Base-by-base conservation (phyloP, 129 eudicot genomes). In the Deinandra increscens region DNA sequence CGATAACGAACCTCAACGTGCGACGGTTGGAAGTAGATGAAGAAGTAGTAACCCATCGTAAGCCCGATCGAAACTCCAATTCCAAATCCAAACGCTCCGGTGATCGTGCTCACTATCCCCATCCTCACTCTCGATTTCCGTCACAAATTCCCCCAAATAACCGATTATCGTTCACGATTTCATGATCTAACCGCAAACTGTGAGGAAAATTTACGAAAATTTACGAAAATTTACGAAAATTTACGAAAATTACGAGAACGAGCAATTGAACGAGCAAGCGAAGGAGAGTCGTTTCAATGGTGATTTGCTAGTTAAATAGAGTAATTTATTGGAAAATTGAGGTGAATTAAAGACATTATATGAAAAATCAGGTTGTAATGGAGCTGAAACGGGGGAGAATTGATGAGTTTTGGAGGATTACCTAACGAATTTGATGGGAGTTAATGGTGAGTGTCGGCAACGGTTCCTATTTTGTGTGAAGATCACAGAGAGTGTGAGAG, bases 1-100 rank as follows among this genome's bases (percentile, higher is more conserved):
- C 1, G 13, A 3, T 31, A 17, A 61, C 71, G 6, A 39, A 78
- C 82, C 82, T 78, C 73, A 42, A 78, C 82, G 64, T 65, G 34
- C 34, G 82, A 19, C 0, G 82, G 10, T 26, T 78, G 82, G n/a
- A 71, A 78, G 60, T 78, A 51, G 26, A 70, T 78, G 82, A 78
- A 78, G 54, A 78, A 65, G 19, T 71, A 78, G 53, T 78, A 78
- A 2, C 82, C 82, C 46, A 56, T 55, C 39, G 71, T 78, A 64
- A 78, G 73, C 29, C 82, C 82, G 44, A 72, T 20, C 15, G 72
- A 37, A 14, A 78, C 78, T 13, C 82, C 77, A n/a, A 78, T 65
- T 71, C 82, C 82, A 31, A 78, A 78, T 1, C 82, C 82, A 71
- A 64, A 71, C 45, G 76, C 31, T 33, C 81, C 81, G 39, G 65